Percentiles rank a stretch among this genome's conserved stretches.
These are phyloP conservation scores for Ophiostoma sp. DNA, from an alignment of 2,329 filamentous ascomycete genomes.

Conservation along the genomic window DNA sequence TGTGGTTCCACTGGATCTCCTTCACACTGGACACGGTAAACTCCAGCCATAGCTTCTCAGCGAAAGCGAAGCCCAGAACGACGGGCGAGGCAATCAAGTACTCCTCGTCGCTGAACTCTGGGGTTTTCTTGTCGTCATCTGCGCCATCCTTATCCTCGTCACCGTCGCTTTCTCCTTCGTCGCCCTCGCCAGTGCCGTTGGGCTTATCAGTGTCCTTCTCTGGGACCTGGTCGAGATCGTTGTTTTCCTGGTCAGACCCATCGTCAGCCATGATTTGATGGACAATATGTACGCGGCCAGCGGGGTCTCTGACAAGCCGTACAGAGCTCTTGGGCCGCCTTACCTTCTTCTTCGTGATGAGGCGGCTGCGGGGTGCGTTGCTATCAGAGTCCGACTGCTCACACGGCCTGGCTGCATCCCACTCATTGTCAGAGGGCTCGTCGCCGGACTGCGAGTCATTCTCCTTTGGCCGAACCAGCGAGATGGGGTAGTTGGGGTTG, in stretches of 20 bases:
- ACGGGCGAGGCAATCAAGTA: slow-evolving; percentile 78
- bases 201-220: slow-evolving; percentile 15
- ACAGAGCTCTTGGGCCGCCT: background rate
- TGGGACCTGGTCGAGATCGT: background rate
- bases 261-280: background rate
- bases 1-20: slow-evolving; percentile 78
- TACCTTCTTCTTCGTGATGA: background rate
- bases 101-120: slow-evolving; percentile 72
- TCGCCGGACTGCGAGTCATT: slow-evolving; percentile 52
- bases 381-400: slow-evolving; percentile 39
- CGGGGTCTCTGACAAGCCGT: background rate
- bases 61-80: slow-evolving; percentile 80
- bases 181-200: slow-evolving; percentile 28
- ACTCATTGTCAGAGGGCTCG: slow-evolving; percentile 42
- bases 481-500: slow-evolving; percentile 79
- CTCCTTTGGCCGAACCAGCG: slow-evolving; percentile 66
- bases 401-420: slow-evolving; percentile 26
- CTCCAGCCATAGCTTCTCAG: slow-evolving; percentile 85
- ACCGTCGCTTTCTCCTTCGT: slow-evolving; percentile 16
- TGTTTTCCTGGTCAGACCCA: background rate
- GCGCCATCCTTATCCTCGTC: background rate
- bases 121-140: slow-evolving; percentile 34
- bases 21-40: slow-evolving; percentile 73
- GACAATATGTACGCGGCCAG: background rate
- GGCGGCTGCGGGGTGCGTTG: slow-evolving; percentile 32